Conservation (phyloP, 768 basidiomycete species). For the Gloeopeniophorella convolvens region DNA sequence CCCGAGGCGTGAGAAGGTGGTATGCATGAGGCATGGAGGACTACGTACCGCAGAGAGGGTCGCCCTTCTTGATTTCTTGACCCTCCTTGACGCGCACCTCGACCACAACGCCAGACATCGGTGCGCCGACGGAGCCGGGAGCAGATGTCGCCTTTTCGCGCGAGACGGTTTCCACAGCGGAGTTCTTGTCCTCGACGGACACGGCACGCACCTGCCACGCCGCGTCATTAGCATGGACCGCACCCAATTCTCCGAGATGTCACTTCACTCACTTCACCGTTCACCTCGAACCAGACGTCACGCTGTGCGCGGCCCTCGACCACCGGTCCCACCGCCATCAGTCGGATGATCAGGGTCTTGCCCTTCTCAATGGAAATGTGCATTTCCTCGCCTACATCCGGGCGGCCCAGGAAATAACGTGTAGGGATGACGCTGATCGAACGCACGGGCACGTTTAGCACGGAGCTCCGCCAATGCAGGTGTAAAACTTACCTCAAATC, state of each 20-base stretch:
- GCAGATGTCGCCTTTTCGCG: constrained; percentile 92
- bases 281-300: constrained; percentile 98
- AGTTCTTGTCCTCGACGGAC: constrained; percentile 92
- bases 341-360: constrained; percentile 92
- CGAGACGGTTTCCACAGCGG: constrained; percentile 90
- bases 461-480: constrained; percentile 12
- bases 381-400: constrained; percentile 92
- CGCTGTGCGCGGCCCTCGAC: constrained; percentile 87
- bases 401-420: constrained; percentile 93
- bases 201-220: constrained; percentile 78
- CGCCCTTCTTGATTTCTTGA: constrained; percentile 96
- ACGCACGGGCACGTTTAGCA: constrained; percentile 7
- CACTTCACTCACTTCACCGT: constrained; percentile 69
- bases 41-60: constrained; percentile 81
- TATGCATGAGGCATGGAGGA: constrained; percentile 10
- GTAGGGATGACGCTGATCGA: constrained; percentile 82
- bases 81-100: constrained; percentile 98
- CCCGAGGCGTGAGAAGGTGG: constrained; percentile 15
- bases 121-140: constrained; percentile 95
- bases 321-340: constrained; percentile 93
- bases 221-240: constrained; percentile 2
- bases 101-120: constrained; percentile 97
- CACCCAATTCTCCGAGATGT: constrained; percentile 2
- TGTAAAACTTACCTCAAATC: constrained; percentile 63
- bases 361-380: constrained; percentile 94